Evolutionary conservation across 306 rosid genomes (phyloP).

Genomic region (Morella rubra): DNA sequence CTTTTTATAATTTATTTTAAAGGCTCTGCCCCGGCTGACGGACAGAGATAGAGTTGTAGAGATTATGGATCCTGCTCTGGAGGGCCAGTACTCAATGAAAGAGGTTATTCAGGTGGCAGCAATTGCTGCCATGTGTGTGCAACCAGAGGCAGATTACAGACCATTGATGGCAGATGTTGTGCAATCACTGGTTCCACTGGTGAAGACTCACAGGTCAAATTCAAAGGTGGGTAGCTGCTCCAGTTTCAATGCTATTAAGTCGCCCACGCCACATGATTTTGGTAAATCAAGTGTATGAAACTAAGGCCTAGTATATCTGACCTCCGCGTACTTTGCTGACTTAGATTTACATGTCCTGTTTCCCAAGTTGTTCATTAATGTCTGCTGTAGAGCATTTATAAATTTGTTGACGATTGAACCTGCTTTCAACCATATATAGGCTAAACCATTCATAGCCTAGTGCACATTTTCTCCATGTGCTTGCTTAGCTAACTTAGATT

Average conservation of each 20-base stretch:
- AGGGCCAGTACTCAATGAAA: constrained; percentile 89
- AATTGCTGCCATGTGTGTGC: constrained; percentile 94
- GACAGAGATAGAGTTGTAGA: constrained; percentile 81
- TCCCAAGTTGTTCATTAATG: constrained; percentile 13
- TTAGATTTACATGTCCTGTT: constrained; percentile 26
- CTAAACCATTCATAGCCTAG: too few species aligned
- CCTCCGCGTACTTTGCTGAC: constrained; percentile 24
- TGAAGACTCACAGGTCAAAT: constrained; percentile 54
- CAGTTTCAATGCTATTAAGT: constrained; percentile 47
- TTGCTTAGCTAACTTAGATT: too few species aligned
- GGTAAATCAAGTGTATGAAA: constrained; percentile 39
- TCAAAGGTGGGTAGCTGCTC: constrained; percentile 61
- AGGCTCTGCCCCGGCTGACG: constrained; percentile 88
- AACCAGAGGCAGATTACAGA: constrained; percentile 91
- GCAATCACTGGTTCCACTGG: constrained; percentile 85
- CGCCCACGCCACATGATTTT: constrained; percentile 44
- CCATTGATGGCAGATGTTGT: constrained; percentile 98
- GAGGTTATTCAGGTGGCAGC: constrained; percentile 96
- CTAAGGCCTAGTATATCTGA: constrained; percentile 19
- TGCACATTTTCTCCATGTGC: too few species aligned
- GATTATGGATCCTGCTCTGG: constrained; percentile 88
- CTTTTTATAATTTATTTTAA: constrained; percentile 3
- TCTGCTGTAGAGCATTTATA: neutral
- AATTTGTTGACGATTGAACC: neutral
- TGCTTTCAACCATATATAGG: too few species aligned